Evolutionary conservation across 2,329 filamentous ascomycete genomes (phyloP).

Genomic region (Botrytis sinoallii): DNA sequence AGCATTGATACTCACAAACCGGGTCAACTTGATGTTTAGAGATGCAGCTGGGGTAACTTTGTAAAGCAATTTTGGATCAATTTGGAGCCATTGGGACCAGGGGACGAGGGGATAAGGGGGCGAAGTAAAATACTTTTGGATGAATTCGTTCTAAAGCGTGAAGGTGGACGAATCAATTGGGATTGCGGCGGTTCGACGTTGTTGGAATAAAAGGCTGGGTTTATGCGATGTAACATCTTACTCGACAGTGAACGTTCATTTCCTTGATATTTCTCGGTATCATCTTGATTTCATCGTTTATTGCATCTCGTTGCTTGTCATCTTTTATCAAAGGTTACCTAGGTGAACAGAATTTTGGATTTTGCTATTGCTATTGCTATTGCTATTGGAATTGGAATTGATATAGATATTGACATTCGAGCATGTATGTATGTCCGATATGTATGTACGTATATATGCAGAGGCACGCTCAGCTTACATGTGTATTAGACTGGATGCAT

Average conservation of each 20-base stretch:
- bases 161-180: constrained; percentile 9
- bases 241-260: neutral
- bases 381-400: neutral
- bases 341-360: neutral
- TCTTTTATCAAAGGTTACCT: neutral
- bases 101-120: constrained; percentile 11
- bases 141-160: constrained; percentile 1
- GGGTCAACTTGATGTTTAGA: constrained; percentile 12
- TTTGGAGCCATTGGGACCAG: constrained; percentile 1
- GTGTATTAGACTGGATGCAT: neutral
- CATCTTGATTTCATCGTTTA: neutral
- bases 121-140: constrained; percentile 17
- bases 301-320: neutral
- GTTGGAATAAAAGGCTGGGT: constrained; percentile 14
- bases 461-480: constrained; percentile 6
- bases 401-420: neutral
- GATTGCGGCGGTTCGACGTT: neutral
- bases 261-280: neutral
- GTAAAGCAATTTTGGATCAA: neutral
- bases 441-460: neutral
- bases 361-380: neutral
- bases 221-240: constrained; percentile 20
- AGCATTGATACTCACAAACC: constrained; percentile 17
- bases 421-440: neutral
- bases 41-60: constrained; percentile 14